phyloP scores from a whole-genome alignment of 768 basidiomycete species.

The Russula griseocarnosa region DNA sequence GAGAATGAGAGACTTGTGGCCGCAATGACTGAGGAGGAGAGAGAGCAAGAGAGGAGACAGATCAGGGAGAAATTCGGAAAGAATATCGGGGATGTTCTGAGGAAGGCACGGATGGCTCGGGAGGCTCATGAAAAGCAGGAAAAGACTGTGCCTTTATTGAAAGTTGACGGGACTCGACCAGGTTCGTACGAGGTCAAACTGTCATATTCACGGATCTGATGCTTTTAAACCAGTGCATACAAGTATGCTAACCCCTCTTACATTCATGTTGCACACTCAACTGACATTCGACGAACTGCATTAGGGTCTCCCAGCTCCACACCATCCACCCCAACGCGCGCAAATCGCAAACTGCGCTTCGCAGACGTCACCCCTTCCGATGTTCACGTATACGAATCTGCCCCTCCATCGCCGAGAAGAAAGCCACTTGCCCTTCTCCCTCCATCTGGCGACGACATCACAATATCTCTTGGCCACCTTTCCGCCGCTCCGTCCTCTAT shows the following conservation, averaged over 20 bases:
- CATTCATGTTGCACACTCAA: not conserved
- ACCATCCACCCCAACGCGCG: slow-evolving; percentile 49
- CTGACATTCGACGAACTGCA: slow-evolving; percentile 1
- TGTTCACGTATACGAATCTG: slow-evolving; percentile 79
- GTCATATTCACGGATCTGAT: not conserved
- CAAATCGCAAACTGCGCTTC: slow-evolving; percentile 59
- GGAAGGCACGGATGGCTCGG: slow-evolving; percentile 48
- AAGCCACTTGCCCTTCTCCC: slow-evolving; percentile 56
- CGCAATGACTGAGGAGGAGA: slow-evolving; percentile 67
- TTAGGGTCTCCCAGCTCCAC: slow-evolving; percentile 14
- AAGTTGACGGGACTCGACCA: not conserved
- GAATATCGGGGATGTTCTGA: slow-evolving; percentile 58
- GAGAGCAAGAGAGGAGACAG: slow-evolving; percentile 58
- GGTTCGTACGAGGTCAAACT: slow-evolving; percentile 4
- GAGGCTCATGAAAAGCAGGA: slow-evolving; percentile 34
- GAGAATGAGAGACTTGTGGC: slow-evolving; percentile 65
- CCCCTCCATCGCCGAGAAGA: slow-evolving; percentile 68
- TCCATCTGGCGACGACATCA: slow-evolving; percentile 38
- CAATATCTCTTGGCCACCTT: slow-evolving; percentile 30
- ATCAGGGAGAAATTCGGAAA: slow-evolving; percentile 71
- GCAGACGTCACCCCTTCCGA: slow-evolving; percentile 71
- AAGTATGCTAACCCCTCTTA: slow-evolving; percentile 4
- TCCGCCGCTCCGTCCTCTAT: not conserved
- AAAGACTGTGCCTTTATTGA: not conserved
- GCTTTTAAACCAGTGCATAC: not conserved